A percentile compares a stretch with the other conserved stretches of the same genome.
Conservation (phyloP, 345 rosid species). For the Crucihimalaya himalaica region DNA sequence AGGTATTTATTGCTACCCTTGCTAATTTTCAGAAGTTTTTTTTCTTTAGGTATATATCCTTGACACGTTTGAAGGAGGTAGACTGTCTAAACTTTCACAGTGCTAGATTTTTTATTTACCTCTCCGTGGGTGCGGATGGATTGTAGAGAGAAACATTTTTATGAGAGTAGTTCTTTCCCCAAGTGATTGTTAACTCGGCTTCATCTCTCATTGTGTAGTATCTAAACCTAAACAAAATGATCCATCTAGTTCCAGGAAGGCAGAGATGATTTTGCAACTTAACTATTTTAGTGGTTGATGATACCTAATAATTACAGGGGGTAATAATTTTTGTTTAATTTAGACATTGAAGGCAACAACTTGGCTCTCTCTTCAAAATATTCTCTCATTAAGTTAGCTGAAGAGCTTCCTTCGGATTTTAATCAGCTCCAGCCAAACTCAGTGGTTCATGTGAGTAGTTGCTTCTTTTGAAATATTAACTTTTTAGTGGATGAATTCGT, state of each 20-base stretch:
- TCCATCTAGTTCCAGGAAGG: conserved; percentile 13
- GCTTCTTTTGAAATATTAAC: conserved; percentile 22
- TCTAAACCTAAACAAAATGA: neutral
- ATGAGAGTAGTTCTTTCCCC: neutral
- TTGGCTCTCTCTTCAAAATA: conserved; percentile 81
- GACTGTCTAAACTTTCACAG: neutral
- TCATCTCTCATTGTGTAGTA: conserved; percentile 1
- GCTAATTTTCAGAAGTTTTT: conserved; percentile 12
- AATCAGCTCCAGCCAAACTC: conserved; percentile 61
- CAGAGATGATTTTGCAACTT: neutral
- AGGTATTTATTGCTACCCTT: conserved; percentile 50
- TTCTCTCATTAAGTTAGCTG: conserved; percentile 64
- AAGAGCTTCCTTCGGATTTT: conserved; percentile 74
- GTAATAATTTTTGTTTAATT: conserved; percentile 28
- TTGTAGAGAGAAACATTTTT: neutral
- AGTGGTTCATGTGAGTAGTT: conserved; percentile 67
- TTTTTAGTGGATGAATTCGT: conserved; percentile 3
- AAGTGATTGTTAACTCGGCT: conserved; percentile 7
- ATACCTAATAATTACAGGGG: neutral
- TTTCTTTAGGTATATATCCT: conserved; percentile 5
- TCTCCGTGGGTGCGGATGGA: neutral
- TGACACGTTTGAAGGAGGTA: neutral
- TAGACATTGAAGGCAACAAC: conserved; percentile 75
- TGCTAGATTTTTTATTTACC: neutral
- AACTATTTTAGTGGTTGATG: conserved; percentile 12